Evolutionary conservation across 441 rosid species (phyloP).

Genomic region (Gossypium trilobum): DNA sequence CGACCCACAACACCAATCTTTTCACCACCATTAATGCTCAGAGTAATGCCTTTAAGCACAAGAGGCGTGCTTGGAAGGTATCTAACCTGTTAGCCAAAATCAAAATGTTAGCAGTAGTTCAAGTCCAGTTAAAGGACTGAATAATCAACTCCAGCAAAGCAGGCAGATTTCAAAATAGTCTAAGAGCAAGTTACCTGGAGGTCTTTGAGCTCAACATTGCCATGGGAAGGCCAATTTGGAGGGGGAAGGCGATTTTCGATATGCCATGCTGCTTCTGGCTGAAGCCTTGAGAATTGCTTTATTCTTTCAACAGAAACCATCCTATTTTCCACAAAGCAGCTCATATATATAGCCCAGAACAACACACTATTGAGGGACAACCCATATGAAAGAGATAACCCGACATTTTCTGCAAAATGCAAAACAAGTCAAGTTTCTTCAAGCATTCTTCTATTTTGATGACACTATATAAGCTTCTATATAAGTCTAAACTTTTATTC

Average conservation of each 20-base stretch:
- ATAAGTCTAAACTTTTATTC: not conserved
- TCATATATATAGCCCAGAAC: conserved; percentile 68
- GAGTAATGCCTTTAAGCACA: conserved; percentile 68
- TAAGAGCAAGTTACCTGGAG: conserved; percentile 43
- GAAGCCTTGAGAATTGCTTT: conserved; percentile 70
- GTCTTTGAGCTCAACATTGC: conserved; percentile 60
- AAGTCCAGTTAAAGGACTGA: not conserved
- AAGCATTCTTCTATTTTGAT: not conserved
- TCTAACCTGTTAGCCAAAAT: conserved; percentile 44
- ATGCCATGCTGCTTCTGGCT: conserved; percentile 74
- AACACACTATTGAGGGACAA: conserved; percentile 69
- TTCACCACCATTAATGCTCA: conserved; percentile 76
- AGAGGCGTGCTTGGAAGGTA: conserved; percentile 81
- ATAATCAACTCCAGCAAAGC: not conserved
- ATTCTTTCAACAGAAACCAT: conserved; percentile 93
- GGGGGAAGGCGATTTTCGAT: conserved; percentile 56
- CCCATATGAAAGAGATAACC: conserved; percentile 84
- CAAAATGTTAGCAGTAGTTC: not conserved
- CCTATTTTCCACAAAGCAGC: conserved; percentile 80
- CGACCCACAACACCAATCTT: conserved; percentile 88
- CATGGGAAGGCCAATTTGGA: conserved; percentile 63
- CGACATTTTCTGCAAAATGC: conserved; percentile 57
- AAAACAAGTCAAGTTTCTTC: conserved; percentile 9
- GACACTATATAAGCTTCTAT: not conserved
- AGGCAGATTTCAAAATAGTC: not conserved